A percentile compares a stretch with the other conserved stretches of the same genome.
These are phyloP conservation scores for Avicennia marina DNA, from an alignment of 257 asterid species.

Conservation along the genomic window DNA sequence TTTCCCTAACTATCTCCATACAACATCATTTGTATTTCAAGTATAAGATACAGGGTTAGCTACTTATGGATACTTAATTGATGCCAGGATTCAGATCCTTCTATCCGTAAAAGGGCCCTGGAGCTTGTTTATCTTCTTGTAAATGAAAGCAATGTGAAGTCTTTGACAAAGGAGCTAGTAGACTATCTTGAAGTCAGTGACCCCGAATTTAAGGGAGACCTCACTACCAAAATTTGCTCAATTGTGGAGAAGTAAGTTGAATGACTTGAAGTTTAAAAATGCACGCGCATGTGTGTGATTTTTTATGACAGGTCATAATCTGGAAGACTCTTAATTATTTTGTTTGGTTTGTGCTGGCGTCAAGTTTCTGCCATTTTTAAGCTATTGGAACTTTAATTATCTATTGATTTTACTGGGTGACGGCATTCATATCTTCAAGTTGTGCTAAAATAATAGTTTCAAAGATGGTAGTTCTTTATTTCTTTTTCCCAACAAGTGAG, in stretches of 20 bases:
- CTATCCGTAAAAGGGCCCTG: constrained; percentile 94
- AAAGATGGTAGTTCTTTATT: no score
- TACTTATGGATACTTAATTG: constrained; percentile 18
- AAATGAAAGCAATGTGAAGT: constrained; percentile 82
- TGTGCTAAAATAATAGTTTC: no score
- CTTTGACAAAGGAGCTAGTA: constrained; percentile 83
- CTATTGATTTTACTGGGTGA: no score
- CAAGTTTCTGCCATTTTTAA: no score
- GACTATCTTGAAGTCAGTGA: constrained; percentile 92
- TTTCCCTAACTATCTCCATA: constrained; percentile 10
- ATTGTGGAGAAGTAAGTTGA: constrained; percentile 92
- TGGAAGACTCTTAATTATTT: constrained; percentile 1
- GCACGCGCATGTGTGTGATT: background rate
- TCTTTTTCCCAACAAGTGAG: no score
- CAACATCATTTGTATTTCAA: background rate
- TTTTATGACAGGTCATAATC: background rate
- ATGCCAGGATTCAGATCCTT: constrained; percentile 97
- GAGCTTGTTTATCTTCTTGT: constrained; percentile 91
- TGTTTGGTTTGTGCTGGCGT: constrained; percentile 9
- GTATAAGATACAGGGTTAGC: constrained; percentile 6
- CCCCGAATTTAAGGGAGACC: constrained; percentile 86
- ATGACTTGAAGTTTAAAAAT: constrained; percentile 11
- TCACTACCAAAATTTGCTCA: constrained; percentile 88
- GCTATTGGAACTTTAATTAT: no score
- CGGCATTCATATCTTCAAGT: no score